Evolutionary conservation across 257 asterid genomes (phyloP), one percentile per base, ranked within the genome.

Genomic region (Jacaranda mimosifolia): DNA sequence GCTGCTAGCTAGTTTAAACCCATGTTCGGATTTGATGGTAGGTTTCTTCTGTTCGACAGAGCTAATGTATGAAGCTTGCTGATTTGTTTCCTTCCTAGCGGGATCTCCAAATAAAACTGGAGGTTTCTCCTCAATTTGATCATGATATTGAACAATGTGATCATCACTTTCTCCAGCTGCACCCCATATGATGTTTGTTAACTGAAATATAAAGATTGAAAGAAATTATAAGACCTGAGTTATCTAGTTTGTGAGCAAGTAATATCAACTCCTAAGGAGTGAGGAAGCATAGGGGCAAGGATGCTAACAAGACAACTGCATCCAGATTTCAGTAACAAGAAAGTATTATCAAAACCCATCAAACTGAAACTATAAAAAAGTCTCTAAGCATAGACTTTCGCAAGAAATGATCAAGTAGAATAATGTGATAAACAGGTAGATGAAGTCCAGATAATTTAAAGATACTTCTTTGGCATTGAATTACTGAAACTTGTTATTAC

Each of bases 91-190:
- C 79, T 90, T 91, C 88, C 86, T 88, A 69, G 55, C 26, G 51
- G 72, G 65, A 83, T 87, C 87, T 58, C 83, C 86, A 77, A 72
- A 85, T 43, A 85, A 70, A 81, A 76, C 75, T 52, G 79, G 72
- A 75, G 76, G 85, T 42, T 86, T 86, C 73, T 79, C 88, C 70
- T 88, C 93, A 71, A 81, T 77, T 74, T 73, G 85, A 72, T 87
- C 93, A 63, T 92, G 86, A 88, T 82, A 86, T n/a, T 98, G 98
- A 86, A 92, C 99, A 82, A 85, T 86, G 76, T 89, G 97, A 81
- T 93, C 98, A 83, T 86, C 96, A 72, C 78, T 84, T 84, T 87
- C 91, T 62, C 88, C 88, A 62, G 84, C 85, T 84, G 87, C 94
- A 46, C 83, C 97, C 98, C 98, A 95, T 89, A 90, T 84, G 77